Percentiles rank a stretch among this genome's conserved stretches.
phyloP scores from a whole-genome alignment of 345 rosid species.

The Eutrema japonicum region DNA sequence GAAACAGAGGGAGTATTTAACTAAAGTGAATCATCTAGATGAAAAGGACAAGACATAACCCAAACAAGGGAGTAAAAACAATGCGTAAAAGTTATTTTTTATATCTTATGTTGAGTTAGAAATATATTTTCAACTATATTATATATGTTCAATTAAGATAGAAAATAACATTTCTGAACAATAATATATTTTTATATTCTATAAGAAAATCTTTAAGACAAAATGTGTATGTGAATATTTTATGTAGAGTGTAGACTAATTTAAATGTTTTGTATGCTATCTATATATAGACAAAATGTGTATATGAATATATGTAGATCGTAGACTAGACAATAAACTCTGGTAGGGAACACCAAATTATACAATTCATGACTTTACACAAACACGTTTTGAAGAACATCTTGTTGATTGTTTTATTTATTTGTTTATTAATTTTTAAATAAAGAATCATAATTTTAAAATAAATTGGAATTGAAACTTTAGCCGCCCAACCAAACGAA shows the following conservation, averaged over 20 bases:
- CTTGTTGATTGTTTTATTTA: neutral
- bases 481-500: too few relatives aligned
- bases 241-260: neutral
- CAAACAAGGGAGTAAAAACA: too few relatives aligned
- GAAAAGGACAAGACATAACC: too few relatives aligned
- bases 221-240: neutral
- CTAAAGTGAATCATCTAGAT: too few relatives aligned
- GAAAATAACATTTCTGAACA: neutral
- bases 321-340: neutral
- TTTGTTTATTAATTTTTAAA: too few relatives aligned
- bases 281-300: neutral
- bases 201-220: neutral
- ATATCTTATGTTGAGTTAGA: neutral
- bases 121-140: neutral
- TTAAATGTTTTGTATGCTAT: neutral
- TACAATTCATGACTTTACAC: neutral
- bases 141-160: neutral
- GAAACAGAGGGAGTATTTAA: too few relatives aligned
- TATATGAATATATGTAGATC: constrained; percentile 1
- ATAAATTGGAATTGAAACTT: too few relatives aligned
- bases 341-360: neutral
- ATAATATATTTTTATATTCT: neutral
- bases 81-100: too few relatives aligned
- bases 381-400: constrained; percentile 13
- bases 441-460: too few relatives aligned